A percentile compares a stretch with the other conserved stretches of the same genome.
These are phyloP conservation scores for Polysphondylium violaceum DNA, from an alignment of 78 protist species.

Conservation along the genomic window DNA sequence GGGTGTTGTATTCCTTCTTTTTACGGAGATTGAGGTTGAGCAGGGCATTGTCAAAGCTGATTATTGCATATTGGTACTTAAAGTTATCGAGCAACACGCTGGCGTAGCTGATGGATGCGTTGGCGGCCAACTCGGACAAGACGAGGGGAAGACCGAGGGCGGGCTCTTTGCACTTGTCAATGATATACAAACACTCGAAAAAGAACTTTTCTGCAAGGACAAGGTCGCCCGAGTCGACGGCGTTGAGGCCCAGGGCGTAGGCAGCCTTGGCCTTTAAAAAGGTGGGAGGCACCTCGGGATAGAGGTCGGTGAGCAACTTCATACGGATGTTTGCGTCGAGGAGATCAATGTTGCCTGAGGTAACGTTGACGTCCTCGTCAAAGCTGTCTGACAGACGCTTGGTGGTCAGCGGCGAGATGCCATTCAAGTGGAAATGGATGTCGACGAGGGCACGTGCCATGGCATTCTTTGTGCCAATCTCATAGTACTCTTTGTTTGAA, in stretches of 20 bases:
- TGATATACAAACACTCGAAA: slow-evolving; percentile 72
- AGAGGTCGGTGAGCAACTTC: slow-evolving; percentile 67
- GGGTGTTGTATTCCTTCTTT: slow-evolving; percentile 50
- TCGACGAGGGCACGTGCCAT: slow-evolving; percentile 55
- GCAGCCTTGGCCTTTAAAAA: slow-evolving; percentile 81
- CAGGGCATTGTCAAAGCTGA: slow-evolving; percentile 64
- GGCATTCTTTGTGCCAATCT: slow-evolving; percentile 68
- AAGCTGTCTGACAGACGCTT: slow-evolving; percentile 12
- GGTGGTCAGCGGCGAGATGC: slow-evolving; percentile 81
- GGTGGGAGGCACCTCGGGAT: slow-evolving; percentile 70
- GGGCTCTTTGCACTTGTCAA: slow-evolving; percentile 53
- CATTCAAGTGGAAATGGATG: slow-evolving; percentile 81
- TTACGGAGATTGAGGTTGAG: slow-evolving; percentile 38
- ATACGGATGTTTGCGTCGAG: slow-evolving; percentile 72
- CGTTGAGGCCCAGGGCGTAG: slow-evolving; percentile 72
- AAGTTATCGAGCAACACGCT: slow-evolving; percentile 67
- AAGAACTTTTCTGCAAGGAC: slow-evolving; percentile 71
- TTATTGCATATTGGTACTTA: slow-evolving; percentile 78
- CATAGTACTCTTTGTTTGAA: slow-evolving; percentile 41
- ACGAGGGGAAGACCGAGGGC: slow-evolving; percentile 65
- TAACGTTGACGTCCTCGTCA: not conserved
- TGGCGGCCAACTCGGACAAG: slow-evolving; percentile 67
- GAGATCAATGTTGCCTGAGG: slow-evolving; percentile 2
- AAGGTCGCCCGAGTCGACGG: slow-evolving; percentile 34
- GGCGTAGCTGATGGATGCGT: slow-evolving; percentile 63